Evolutionary conservation across 345 rosid genomes (phyloP).

Genomic region (Eucalyptus regnans): DNA sequence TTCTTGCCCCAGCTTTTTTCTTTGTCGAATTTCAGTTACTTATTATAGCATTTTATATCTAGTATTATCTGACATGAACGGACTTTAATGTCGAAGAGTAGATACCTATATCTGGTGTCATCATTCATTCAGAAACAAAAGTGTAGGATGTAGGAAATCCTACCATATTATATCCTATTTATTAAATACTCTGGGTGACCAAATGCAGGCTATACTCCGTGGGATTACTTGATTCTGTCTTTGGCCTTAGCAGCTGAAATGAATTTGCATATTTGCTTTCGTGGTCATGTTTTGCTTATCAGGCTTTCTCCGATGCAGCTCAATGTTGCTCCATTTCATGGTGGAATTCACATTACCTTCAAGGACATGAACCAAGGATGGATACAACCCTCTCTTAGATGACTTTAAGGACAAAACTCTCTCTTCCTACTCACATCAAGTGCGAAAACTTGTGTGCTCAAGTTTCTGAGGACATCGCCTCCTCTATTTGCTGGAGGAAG

Average conservation of each 20-base stretch:
- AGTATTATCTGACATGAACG: not conserved
- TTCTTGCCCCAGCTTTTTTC: not conserved
- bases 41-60: not conserved
- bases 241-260: not conserved
- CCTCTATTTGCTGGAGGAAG: not conserved
- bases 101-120: not conserved
- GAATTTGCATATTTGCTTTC: not conserved
- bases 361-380: slow-evolving; percentile 79
- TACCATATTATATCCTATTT: not conserved
- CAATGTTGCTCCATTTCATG: slow-evolving; percentile 77
- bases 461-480: not conserved
- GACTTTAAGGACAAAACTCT: slow-evolving; percentile 91
- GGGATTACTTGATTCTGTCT: not conserved
- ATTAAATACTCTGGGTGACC: not conserved
- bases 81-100: not conserved
- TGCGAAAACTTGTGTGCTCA: not conserved
- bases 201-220: not conserved
- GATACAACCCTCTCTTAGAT: slow-evolving; percentile 83
- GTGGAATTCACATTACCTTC: slow-evolving; percentile 85
- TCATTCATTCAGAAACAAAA: not conserved
- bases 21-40: not conserved
- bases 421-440: not conserved
- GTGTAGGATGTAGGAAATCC: not conserved
- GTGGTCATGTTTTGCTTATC: not conserved
- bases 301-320: slow-evolving; percentile 24